These are phyloP conservation scores for Fusarium miscanthi DNA, from an alignment of 2,329 filamentous ascomycete genomes.

Conservation along the genomic window DNA sequence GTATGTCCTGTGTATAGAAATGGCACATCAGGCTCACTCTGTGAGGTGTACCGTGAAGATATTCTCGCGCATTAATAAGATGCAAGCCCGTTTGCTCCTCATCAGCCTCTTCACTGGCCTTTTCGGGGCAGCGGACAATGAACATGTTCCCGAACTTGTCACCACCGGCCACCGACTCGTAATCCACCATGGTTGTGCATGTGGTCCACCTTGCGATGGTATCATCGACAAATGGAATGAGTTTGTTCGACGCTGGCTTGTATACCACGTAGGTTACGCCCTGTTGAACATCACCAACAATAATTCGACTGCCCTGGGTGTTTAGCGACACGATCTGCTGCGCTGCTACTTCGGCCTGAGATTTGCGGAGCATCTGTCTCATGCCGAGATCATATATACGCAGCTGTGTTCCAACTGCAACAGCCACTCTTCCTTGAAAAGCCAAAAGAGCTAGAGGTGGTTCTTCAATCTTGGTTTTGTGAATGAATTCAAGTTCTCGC, in stretches of 20 bases:
- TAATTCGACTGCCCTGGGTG: slow-evolving; percentile 89
- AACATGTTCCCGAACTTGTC: slow-evolving; percentile 99
- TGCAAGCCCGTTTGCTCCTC: slow-evolving; percentile 92
- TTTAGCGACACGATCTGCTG: slow-evolving; percentile 90
- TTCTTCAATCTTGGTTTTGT: slow-evolving; percentile 93
- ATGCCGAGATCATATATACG: slow-evolving; percentile 94
- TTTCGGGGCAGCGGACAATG: slow-evolving; percentile 87
- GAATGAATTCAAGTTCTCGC: slow-evolving; percentile 90
- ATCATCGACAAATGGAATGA: slow-evolving; percentile 95
- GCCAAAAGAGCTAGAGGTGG: slow-evolving; percentile 89
- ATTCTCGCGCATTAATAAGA: slow-evolving; percentile 88
- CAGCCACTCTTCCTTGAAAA: slow-evolving; percentile 90
- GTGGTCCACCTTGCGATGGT: slow-evolving; percentile 91
- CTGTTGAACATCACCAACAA: slow-evolving; percentile 93
- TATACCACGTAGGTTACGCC: slow-evolving; percentile 93
- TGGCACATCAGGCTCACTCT: slow-evolving; percentile 87
- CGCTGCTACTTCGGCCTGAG: slow-evolving; percentile 81
- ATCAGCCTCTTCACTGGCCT: slow-evolving; percentile 88
- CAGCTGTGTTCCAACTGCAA: slow-evolving; percentile 85
- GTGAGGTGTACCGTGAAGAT: slow-evolving; percentile 89
- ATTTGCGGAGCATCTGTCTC: slow-evolving; percentile 91
- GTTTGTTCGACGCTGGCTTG: slow-evolving; percentile 88
- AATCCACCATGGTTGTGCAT: slow-evolving; percentile 93
- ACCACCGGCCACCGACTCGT: slow-evolving; percentile 92
- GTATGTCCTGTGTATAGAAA: slow-evolving; percentile 91